A percentile compares a stretch with the other conserved stretches of the same genome.
These are phyloP conservation scores for Phytophthora kernoviae DNA, from an alignment of 352 stramenopile genomes.

Conservation along the genomic window DNA sequence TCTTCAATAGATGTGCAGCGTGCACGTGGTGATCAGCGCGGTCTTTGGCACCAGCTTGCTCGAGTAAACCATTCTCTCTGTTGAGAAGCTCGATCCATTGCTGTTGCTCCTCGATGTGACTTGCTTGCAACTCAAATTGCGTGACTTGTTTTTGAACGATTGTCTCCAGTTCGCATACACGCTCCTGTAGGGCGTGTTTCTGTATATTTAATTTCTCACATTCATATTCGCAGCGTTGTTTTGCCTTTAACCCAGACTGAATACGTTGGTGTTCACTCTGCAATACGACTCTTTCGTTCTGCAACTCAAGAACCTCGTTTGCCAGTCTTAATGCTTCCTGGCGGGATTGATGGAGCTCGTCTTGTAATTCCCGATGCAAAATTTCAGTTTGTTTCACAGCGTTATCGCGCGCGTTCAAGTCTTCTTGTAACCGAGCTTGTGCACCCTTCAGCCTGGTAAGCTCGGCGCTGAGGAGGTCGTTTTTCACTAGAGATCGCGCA, in stretches of 20 bases:
- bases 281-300: conserved; percentile 14
- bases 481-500: conserved; percentile 37
- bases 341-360: conserved; percentile 11
- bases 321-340: background rate
- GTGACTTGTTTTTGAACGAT: conserved; percentile 12
- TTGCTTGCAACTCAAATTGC: conserved; percentile 24
- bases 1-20: conserved; percentile 38
- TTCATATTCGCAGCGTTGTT: conserved; percentile 5
- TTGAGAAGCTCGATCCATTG: conserved; percentile 33
- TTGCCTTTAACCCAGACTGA: conserved; percentile 19
- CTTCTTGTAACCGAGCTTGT: conserved; percentile 8
- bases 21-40: conserved; percentile 32
- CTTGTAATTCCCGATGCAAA: background rate
- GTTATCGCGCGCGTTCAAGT: conserved; percentile 1
- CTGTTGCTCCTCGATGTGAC: conserved; percentile 31
- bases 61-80: background rate
- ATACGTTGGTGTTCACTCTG: conserved; percentile 6
- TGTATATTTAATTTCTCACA: conserved; percentile 11
- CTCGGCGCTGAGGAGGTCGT: conserved; percentile 20
- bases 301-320: background rate
- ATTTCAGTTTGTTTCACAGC: conserved; percentile 6
- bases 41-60: conserved; percentile 10
- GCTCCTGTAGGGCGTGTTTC: conserved; percentile 8
- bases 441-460: conserved; percentile 1
- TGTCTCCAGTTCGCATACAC: conserved; percentile 4